phyloP scores from a whole-genome alignment of 176 grass and related monocot species.

The Metroxylon sagu region DNA sequence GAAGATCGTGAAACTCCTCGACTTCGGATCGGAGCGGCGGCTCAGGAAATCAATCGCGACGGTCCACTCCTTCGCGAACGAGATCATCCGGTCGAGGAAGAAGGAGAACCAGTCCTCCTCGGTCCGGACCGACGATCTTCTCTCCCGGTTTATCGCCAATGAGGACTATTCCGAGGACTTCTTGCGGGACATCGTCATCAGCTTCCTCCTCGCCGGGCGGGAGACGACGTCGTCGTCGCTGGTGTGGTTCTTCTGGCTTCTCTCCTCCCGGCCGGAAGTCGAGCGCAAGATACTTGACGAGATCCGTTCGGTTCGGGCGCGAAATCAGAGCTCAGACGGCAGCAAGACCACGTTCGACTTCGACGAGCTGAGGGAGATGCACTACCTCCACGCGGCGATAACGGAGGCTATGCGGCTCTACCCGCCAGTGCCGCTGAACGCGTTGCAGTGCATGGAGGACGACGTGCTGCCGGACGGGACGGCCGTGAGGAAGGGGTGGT shows the following conservation, averaged over 20 bases:
- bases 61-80: not conserved
- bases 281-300: conserved; percentile 2
- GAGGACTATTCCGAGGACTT: not conserved
- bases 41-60: not conserved
- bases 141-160: not conserved
- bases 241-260: conserved; percentile 3
- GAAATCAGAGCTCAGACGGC: not conserved
- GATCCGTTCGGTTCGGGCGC: not conserved
- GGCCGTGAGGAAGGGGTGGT: not conserved
- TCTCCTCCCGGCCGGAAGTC: not conserved
- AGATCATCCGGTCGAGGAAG: not conserved
- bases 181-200: not conserved
- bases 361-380: conserved; percentile 6
- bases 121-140: not conserved
- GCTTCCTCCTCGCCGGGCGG: not conserved
- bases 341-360: not conserved
- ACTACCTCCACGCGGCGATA: conserved; percentile 11
- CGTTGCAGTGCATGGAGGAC: not conserved
- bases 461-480: conserved; percentile 13
- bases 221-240: not conserved
- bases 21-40: not conserved
- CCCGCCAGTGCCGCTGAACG: not conserved
- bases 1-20: not conserved
- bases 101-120: not conserved
- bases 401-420: not conserved